These are phyloP conservation scores for Chaetomidium leptoderma DNA, from an alignment of 495 filamentous ascomycete genomes.

Conservation along the genomic window DNA sequence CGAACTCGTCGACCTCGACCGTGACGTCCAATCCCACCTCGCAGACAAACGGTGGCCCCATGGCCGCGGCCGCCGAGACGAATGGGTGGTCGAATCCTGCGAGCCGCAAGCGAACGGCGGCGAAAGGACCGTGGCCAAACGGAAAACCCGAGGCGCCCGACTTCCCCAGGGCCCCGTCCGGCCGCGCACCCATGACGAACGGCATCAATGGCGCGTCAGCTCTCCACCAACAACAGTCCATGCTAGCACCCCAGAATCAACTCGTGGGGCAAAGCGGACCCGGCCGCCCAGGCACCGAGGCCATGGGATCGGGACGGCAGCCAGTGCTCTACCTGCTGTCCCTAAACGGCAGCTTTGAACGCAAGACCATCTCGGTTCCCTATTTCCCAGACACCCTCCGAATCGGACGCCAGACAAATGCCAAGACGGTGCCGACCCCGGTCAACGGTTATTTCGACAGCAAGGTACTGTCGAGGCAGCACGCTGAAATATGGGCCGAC, in stretches of 20 bases:
- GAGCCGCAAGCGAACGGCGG: slow-evolving; percentile 61
- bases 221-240: slow-evolving; percentile 68
- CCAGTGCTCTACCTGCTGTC: slow-evolving; percentile 79
- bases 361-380: slow-evolving; percentile 90
- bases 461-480: slow-evolving; percentile 92
- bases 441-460: slow-evolving; percentile 95
- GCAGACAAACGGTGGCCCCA: slow-evolving; percentile 29
- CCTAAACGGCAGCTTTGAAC: slow-evolving; percentile 91
- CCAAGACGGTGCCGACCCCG: slow-evolving; percentile 85
- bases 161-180: slow-evolving; percentile 40
- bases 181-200: slow-evolving; percentile 48
- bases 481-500: slow-evolving; percentile 95
- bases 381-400: slow-evolving; percentile 82
- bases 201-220: slow-evolving; percentile 59
- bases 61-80: slow-evolving; percentile 39
- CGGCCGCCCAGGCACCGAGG: slow-evolving; percentile 51
- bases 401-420: slow-evolving; percentile 95
- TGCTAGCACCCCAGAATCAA: slow-evolving; percentile 53
- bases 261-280: slow-evolving; percentile 37
- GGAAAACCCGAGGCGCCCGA: slow-evolving; percentile 44
- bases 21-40: slow-evolving; percentile 36
- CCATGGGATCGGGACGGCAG: slow-evolving; percentile 53
- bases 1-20: slow-evolving; percentile 60
- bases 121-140: slow-evolving; percentile 67
- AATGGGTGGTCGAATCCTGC: slow-evolving; percentile 48